These are phyloP conservation scores for Xylariaceae sp. DNA, from an alignment of 2,329 filamentous ascomycete genomes.

Conservation along the genomic window DNA sequence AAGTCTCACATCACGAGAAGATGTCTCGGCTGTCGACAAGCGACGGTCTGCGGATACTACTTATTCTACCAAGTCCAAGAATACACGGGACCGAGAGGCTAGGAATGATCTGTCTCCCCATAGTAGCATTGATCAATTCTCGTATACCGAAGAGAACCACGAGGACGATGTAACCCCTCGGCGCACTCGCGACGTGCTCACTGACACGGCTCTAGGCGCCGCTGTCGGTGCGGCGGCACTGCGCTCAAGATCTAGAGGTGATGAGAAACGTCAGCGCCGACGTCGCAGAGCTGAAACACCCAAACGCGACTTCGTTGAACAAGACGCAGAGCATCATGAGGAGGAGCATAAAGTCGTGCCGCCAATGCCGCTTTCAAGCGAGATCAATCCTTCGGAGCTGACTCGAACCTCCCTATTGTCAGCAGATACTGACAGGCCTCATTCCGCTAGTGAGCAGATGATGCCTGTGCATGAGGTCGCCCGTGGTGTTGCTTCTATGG, in stretches of 20 bases:
- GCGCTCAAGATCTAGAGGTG: constrained; percentile 39
- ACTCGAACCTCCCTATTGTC: constrained; percentile 86
- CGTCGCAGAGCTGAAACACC: constrained; percentile 51
- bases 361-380: constrained; percentile 85
- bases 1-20: constrained; percentile 54
- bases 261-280: constrained; percentile 52
- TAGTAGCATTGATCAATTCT: constrained; percentile 47
- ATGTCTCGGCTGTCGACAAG: constrained; percentile 50
- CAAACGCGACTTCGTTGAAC: constrained; percentile 46
- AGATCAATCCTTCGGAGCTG: constrained; percentile 80
- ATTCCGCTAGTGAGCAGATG: constrained; percentile 63
- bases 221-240: constrained; percentile 38
- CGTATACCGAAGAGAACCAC: constrained; percentile 43
- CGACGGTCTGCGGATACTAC: constrained; percentile 51
- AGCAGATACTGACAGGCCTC: constrained; percentile 71
- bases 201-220: constrained; percentile 43
- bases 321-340: constrained; percentile 50
- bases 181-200: constrained; percentile 38
- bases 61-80: constrained; percentile 48
- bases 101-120: constrained; percentile 53
- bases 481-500: constrained; percentile 58
- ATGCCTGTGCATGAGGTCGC: constrained; percentile 63
- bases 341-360: constrained; percentile 60
- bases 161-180: constrained; percentile 45
- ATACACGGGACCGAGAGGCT: constrained; percentile 51